Evolutionary conservation across 2,329 filamentous ascomycete genomes (phyloP).

Genomic region (Pseudopithomyces maydicus): DNA sequence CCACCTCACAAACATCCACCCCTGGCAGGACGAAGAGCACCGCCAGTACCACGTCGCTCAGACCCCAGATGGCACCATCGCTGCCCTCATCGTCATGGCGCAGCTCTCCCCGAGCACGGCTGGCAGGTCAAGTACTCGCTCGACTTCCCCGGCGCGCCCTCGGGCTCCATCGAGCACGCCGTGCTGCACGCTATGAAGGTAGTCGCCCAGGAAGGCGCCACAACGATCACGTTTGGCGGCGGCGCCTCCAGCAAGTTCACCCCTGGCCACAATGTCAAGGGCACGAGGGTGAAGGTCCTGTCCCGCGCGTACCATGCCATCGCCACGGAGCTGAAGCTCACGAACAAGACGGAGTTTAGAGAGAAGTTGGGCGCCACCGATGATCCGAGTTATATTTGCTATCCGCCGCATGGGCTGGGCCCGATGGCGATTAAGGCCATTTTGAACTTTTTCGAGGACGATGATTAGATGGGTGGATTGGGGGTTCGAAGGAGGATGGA

Average conservation of each 20-base stretch:
- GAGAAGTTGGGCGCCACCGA: constrained; percentile 87
- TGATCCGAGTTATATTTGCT: constrained; percentile 87
- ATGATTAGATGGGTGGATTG: constrained; percentile 38
- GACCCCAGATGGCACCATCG: constrained; percentile 72
- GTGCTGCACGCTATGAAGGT: constrained; percentile 73
- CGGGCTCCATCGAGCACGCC: constrained; percentile 82
- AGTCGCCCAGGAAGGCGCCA: constrained; percentile 63
- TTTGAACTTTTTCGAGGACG: constrained; percentile 86
- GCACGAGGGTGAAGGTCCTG: constrained; percentile 79
- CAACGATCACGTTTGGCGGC: constrained; percentile 82
- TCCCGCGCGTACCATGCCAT: constrained; percentile 81
- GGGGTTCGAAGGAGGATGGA: constrained; percentile 8
- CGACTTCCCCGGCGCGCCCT: constrained; percentile 87
- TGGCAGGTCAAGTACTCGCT: constrained; percentile 98
- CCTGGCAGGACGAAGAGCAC: constrained; percentile 84
- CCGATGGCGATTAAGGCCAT: constrained; percentile 83
- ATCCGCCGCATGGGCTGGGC: constrained; percentile 83
- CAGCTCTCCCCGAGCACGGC: constrained; percentile 78
- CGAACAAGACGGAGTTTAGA: constrained; percentile 85
- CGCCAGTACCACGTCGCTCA: constrained; percentile 84
- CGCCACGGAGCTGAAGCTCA: constrained; percentile 79
- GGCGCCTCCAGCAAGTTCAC: constrained; percentile 77
- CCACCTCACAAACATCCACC: constrained; percentile 85
- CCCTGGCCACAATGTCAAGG: constrained; percentile 80
- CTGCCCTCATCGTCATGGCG: constrained; percentile 79